A percentile compares a stretch with the other conserved stretches of the same genome.
Conservation (phyloP, 257 asterid species). For the Eucommia ulmoides region DNA sequence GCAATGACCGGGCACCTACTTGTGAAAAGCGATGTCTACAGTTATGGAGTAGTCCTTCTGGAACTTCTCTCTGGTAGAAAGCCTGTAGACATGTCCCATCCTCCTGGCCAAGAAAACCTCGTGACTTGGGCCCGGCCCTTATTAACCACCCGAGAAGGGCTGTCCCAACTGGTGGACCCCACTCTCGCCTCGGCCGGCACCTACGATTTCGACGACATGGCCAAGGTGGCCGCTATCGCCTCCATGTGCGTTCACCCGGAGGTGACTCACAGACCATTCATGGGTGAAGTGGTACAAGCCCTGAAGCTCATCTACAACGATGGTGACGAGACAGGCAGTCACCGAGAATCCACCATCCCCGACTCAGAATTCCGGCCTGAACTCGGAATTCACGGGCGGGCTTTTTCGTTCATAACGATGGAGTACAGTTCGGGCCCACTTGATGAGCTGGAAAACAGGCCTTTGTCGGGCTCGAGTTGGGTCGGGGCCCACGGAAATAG, state of each 20-base stretch:
- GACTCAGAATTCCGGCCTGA: slow-evolving; percentile 63
- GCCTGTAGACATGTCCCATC: slow-evolving; percentile 93
- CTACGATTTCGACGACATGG: neutral
- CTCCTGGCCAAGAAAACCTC: slow-evolving; percentile 88
- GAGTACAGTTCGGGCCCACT: slow-evolving; percentile 83
- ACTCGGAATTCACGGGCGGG: slow-evolving; percentile 45
- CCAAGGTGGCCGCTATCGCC: neutral
- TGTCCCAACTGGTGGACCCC: slow-evolving; percentile 58
- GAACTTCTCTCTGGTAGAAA: slow-evolving; percentile 85
- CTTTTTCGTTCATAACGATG: slow-evolving; percentile 81
- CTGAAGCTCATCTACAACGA: neutral
- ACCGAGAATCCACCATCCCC: slow-evolving; percentile 26
- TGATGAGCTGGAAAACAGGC: slow-evolving; percentile 61
- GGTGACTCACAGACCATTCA: slow-evolving; percentile 1
- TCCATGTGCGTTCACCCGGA: slow-evolving; percentile 2
- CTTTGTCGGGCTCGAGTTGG: slow-evolving; percentile 41
- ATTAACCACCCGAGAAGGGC: slow-evolving; percentile 74
- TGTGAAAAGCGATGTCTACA: slow-evolving; percentile 89
- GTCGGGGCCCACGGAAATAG: slow-evolving; percentile 52
- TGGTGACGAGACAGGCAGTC: slow-evolving; percentile 22
- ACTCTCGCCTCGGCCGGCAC: neutral
- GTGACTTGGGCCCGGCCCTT: slow-evolving; percentile 97
- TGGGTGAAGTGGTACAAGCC: neutral
- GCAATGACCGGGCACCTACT: slow-evolving; percentile 96
- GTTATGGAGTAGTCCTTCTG: slow-evolving; percentile 83